phyloP scores from a whole-genome alignment of 2,329 filamentous ascomycete genomes.

The Pyrenochaeta sp. region DNA sequence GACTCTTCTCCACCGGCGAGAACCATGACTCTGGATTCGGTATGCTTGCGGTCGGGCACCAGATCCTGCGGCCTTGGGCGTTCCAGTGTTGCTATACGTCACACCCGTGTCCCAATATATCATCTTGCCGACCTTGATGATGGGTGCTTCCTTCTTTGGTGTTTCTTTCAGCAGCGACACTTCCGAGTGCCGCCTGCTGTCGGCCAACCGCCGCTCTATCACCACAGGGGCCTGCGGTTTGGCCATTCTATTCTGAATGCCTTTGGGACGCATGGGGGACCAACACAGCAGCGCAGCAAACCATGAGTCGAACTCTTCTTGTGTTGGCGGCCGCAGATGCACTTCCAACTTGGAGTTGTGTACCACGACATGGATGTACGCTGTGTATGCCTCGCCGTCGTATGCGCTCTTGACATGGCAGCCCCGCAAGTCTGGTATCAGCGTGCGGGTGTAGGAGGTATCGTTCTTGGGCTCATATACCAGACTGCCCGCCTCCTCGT shows the following conservation, averaged over 20 bases:
- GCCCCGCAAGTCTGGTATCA: slow-evolving; percentile 78
- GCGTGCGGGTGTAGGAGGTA: slow-evolving; percentile 66
- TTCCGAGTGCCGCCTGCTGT: slow-evolving; percentile 59
- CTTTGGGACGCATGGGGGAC: slow-evolving; percentile 75
- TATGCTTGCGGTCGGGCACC: slow-evolving; percentile 60
- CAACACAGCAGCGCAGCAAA: slow-evolving; percentile 81
- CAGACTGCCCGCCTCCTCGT: slow-evolving; percentile 76
- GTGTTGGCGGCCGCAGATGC: slow-evolving; percentile 69
- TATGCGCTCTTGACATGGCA: slow-evolving; percentile 69
- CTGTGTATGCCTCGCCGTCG: slow-evolving; percentile 57
- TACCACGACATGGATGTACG: slow-evolving; percentile 61
- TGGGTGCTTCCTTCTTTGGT: slow-evolving; percentile 73
- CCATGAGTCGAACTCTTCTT: slow-evolving; percentile 79
- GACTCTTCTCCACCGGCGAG: slow-evolving; percentile 81
- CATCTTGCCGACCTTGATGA: slow-evolving; percentile 84
- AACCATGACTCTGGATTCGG: slow-evolving; percentile 64
- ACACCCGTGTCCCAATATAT: slow-evolving; percentile 74
- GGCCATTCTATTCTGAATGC: slow-evolving; percentile 62
- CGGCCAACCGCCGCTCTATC: slow-evolving; percentile 45
- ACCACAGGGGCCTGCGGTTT: slow-evolving; percentile 56
- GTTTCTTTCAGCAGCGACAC: slow-evolving; percentile 70
- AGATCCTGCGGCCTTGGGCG: slow-evolving; percentile 38
- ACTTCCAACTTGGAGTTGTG: slow-evolving; percentile 67
- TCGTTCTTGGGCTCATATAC: slow-evolving; percentile 77
- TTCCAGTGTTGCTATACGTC: slow-evolving; percentile 58